These are phyloP conservation scores for Pyricularia sp. DNA, from an alignment of 2,329 filamentous ascomycete species.

Conservation along the genomic window DNA sequence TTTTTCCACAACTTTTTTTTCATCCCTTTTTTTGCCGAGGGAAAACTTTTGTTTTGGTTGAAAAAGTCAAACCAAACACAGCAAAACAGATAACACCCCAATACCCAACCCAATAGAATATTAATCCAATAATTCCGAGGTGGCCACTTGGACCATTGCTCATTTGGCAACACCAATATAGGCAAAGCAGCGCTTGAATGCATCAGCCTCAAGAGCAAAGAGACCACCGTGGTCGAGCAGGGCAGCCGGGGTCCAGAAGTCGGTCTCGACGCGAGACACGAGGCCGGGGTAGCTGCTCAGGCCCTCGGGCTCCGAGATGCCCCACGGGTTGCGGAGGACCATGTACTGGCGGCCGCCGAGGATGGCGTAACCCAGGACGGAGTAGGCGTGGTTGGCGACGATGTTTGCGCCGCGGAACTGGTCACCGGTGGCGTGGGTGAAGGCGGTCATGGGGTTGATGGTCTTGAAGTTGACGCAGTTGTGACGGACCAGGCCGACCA, in stretches of 20 bases:
- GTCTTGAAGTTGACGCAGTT: constrained; percentile 31
- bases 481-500: constrained; percentile 27
- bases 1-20: not conserved
- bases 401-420: constrained; percentile 30
- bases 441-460: constrained; percentile 31
- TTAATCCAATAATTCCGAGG: not conserved
- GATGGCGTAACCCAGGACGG: constrained; percentile 28
- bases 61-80: not conserved
- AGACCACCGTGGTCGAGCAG: constrained; percentile 11
- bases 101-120: not conserved
- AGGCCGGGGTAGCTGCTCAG: constrained; percentile 28
- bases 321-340: constrained; percentile 34
- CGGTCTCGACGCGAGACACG: constrained; percentile 23
- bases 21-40: not conserved
- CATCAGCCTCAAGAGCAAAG: constrained; percentile 13
- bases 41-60: not conserved
- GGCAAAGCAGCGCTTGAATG: constrained; percentile 9
- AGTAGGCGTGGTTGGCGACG: constrained; percentile 35
- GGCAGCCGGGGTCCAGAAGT: constrained; percentile 12
- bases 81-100: not conserved
- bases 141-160: not conserved
- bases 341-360: constrained; percentile 6
- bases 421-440: constrained; percentile 25
- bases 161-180: constrained; percentile 6
- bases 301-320: constrained; percentile 30